Percentiles rank a stretch among this genome's conserved stretches.
These are phyloP conservation scores for Penicillium olsonii DNA, from an alignment of 2,329 filamentous ascomycete genomes.

Conservation along the genomic window DNA sequence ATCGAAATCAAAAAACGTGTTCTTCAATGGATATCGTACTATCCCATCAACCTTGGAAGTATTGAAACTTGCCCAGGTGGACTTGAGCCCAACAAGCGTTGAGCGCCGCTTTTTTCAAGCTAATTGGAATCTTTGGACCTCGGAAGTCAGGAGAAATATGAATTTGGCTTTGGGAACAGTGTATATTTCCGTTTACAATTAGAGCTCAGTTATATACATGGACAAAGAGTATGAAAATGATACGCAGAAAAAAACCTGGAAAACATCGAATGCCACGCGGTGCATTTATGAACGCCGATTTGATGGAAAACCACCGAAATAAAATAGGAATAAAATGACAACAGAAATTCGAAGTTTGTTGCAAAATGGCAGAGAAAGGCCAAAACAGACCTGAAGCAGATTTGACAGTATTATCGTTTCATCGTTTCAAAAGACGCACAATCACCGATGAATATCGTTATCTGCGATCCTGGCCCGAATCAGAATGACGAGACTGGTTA, in stretches of 20 bases:
- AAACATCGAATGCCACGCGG: not conserved
- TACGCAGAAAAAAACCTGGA: not conserved
- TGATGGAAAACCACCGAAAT: not conserved
- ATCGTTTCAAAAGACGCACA: not conserved
- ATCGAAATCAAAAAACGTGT: too few species aligned
- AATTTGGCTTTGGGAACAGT: too few species aligned
- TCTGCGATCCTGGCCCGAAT: conserved; percentile 18
- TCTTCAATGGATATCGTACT: too few species aligned
- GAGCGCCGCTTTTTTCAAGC: too few species aligned
- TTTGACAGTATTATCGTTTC: not conserved
- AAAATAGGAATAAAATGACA: conserved; percentile 1
- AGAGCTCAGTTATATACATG: not conserved
- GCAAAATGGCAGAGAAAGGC: not conserved
- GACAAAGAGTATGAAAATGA: conserved; percentile 1
- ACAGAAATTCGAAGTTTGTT: not conserved
- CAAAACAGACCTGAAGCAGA: not conserved
- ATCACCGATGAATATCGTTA: not conserved
- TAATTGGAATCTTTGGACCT: too few species aligned
- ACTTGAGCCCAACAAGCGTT: too few species aligned
- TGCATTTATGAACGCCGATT: conserved; percentile 2
- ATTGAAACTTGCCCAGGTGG: too few species aligned
- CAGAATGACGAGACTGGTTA: conserved; percentile 22
- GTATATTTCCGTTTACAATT: too few species aligned
- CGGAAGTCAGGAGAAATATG: too few species aligned
- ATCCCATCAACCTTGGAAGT: too few species aligned